Conservation (phyloP, 192 early-diverging fungal species). For the Gonapodya prolifera region DNA sequence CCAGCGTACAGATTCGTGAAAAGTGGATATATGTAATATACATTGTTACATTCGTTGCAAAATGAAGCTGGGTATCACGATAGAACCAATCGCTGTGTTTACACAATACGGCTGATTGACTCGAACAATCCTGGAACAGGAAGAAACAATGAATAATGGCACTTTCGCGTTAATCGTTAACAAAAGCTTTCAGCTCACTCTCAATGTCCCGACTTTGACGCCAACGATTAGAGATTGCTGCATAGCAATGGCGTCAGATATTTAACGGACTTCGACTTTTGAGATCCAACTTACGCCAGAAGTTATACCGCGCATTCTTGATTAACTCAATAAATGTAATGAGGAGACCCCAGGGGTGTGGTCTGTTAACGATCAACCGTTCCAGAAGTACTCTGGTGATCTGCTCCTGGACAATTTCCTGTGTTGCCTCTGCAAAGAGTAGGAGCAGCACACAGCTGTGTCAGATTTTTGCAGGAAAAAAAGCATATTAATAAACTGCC, state of each 20-base stretch:
- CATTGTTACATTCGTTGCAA: too few species aligned
- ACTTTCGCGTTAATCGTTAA: not conserved
- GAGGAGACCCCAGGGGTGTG: conserved; percentile 94
- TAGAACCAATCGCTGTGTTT: too few species aligned
- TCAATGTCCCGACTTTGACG: not conserved
- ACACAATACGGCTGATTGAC: not conserved
- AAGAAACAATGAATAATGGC: not conserved
- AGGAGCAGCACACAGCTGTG: conserved; percentile 67
- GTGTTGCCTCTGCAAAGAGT: conserved; percentile 63
- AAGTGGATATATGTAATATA: too few species aligned
- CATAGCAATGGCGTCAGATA: not conserved
- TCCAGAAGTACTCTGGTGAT: conserved; percentile 87
- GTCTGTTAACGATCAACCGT: conserved; percentile 87
- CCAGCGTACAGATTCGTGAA: too few species aligned
- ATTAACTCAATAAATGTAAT: conserved; percentile 97
- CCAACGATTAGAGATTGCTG: not conserved
- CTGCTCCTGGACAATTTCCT: conserved; percentile 85
- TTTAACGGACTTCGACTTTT: too few species aligned
- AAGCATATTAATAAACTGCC: too few species aligned
- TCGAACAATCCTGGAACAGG: not conserved
- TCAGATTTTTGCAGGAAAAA: not conserved
- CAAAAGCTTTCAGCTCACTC: not conserved
- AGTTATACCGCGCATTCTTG: conserved; percentile 70
- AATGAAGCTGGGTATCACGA: too few species aligned
- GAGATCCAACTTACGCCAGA: conserved; percentile 32